A percentile compares a stretch with the other conserved stretches of the same genome.
Evolutionary conservation across 2,329 filamentous ascomycete genomes (phyloP).

Genomic region (Chaetomium sp.): DNA sequence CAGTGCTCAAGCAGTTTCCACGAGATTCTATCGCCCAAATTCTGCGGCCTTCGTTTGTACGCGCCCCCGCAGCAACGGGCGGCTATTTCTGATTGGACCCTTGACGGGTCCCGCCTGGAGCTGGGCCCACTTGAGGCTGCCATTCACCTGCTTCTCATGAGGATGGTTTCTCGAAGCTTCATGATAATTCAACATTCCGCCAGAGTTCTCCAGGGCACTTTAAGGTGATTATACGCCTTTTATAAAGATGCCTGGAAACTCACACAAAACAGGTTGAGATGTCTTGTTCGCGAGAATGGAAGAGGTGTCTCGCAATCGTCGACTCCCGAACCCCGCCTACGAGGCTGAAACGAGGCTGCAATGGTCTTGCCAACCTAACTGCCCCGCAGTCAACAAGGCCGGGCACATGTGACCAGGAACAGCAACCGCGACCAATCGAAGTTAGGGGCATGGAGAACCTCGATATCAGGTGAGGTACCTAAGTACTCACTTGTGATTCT

Average conservation of each 20-base stretch:
- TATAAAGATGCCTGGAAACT: too few species aligned
- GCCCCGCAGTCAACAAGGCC: conserved; percentile 5
- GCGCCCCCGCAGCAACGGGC: conserved; percentile 20
- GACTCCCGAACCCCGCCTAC: conserved; percentile 11
- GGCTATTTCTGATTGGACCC: conserved; percentile 18
- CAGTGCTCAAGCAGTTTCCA: conserved; percentile 29
- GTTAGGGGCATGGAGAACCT: not conserved
- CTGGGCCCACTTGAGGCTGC: conserved; percentile 18
- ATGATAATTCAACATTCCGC: not conserved
- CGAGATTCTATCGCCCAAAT: conserved; percentile 30
- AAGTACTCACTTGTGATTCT: too few species aligned
- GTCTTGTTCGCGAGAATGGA: not conserved
- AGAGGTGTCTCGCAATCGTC: conserved; percentile 19
- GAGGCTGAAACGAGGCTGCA: conserved; percentile 25
- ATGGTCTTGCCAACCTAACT: conserved; percentile 6
- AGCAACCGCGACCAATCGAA: not conserved
- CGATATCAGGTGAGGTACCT: not conserved
- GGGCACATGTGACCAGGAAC: not conserved
- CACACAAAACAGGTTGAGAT: too few species aligned
- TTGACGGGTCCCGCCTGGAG: conserved; percentile 13
- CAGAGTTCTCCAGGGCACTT: too few species aligned
- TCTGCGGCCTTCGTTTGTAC: conserved; percentile 21
- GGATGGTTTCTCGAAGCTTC: conserved; percentile 9
- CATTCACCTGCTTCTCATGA: not conserved
- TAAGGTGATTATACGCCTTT: too few species aligned